Evolutionary conservation across 2,329 filamentous ascomycete species (phyloP).

Genomic region (Stachybotrys chlorohalonatus): DNA sequence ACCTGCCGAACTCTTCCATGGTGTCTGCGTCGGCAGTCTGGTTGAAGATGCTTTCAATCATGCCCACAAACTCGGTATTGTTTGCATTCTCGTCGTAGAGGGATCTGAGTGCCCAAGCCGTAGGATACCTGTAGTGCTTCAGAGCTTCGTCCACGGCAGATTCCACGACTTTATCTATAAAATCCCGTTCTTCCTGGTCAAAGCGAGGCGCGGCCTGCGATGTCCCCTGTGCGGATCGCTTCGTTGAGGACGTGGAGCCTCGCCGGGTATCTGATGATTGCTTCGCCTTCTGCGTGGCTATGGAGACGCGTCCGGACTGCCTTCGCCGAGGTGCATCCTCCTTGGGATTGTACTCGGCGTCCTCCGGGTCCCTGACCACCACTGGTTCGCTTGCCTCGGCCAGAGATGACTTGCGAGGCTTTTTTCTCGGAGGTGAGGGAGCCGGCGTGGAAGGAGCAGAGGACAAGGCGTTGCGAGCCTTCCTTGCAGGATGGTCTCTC

Average conservation of each 20-base stretch:
- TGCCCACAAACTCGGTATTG: constrained; percentile 42
- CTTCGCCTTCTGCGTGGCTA: constrained; percentile 18
- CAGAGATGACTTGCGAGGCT: constrained; percentile 8
- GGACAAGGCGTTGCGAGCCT: constrained; percentile 5
- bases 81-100: constrained; percentile 49
- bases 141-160: constrained; percentile 50
- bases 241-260: constrained; percentile 11
- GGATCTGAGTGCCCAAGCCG: constrained; percentile 51
- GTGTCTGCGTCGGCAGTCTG: constrained; percentile 47
- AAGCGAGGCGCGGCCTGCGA: constrained; percentile 5
- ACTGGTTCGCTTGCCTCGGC: constrained; percentile 5
- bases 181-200: constrained; percentile 28
- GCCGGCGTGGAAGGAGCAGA: constrained; percentile 10
- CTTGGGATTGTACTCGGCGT: constrained; percentile 35
- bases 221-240: constrained; percentile 3
- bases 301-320: constrained; percentile 21
- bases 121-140: constrained; percentile 47
- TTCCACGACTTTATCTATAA: constrained; percentile 45
- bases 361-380: constrained; percentile 20
- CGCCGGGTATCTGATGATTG: constrained; percentile 12
- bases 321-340: constrained; percentile 20
- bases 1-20: constrained; percentile 38
- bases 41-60: constrained; percentile 49
- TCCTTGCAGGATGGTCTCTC: neutral
- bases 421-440: constrained; percentile 10